Percentiles rank a stretch among this genome's conserved stretches.
Evolutionary conservation across 768 basidiomycete genomes (phyloP).

Genomic region (Tricholoma furcatifolium): DNA sequence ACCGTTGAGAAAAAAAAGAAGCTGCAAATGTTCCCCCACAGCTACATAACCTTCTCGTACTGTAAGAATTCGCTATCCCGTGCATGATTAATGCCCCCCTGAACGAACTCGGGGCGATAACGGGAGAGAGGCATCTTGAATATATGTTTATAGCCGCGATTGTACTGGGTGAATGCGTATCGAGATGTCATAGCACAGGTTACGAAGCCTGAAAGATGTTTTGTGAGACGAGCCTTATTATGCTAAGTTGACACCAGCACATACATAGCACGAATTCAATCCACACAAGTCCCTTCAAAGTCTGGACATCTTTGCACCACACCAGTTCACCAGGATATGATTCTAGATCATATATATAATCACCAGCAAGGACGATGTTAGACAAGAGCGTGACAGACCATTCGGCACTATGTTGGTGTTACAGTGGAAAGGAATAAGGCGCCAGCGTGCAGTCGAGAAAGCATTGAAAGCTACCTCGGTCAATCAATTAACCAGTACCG

Average conservation of each 20-base stretch:
- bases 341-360: slow-evolving; percentile 21
- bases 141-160: slow-evolving; percentile 48
- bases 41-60: slow-evolving; percentile 28
- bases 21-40: not conserved
- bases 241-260: slow-evolving; percentile 20
- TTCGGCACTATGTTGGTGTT: slow-evolving; percentile 36
- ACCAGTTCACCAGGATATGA: slow-evolving; percentile 36
- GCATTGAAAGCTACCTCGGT: slow-evolving; percentile 48
- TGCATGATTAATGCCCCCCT: not conserved
- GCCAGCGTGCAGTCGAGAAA: slow-evolving; percentile 62
- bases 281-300: slow-evolving; percentile 59
- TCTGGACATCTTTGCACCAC: slow-evolving; percentile 58
- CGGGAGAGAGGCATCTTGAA: slow-evolving; percentile 51
- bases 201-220: slow-evolving; percentile 35
- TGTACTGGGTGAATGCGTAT: slow-evolving; percentile 43
- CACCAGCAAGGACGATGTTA: not conserved
- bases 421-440: slow-evolving; percentile 45
- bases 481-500: not conserved
- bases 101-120: slow-evolving; percentile 31
- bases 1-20: not conserved
- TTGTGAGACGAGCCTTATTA: not conserved
- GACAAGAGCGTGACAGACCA: slow-evolving; percentile 27
- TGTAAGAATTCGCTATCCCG: slow-evolving; percentile 38
- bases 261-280: slow-evolving; percentile 51
- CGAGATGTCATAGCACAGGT: slow-evolving; percentile 40